Evolutionary conservation across 345 rosid species (phyloP).

Genomic region (Barbarea vulgaris): DNA sequence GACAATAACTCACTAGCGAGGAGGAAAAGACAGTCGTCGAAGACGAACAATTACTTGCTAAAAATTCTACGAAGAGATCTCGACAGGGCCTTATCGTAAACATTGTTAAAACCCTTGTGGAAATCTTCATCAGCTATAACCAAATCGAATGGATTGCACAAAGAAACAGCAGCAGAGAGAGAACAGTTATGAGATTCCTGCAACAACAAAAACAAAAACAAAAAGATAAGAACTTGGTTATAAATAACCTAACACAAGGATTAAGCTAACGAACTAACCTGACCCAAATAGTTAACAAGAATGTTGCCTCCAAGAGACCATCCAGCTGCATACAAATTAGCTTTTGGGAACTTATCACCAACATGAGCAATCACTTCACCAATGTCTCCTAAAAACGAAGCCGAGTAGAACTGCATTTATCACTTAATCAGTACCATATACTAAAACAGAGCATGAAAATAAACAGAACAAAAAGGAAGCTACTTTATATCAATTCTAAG

Average conservation of each 20-base stretch:
- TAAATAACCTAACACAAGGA: neutral
- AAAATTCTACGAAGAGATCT: conserved; percentile 66
- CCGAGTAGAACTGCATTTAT: conserved; percentile 86
- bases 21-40: conserved; percentile 16
- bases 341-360: conserved; percentile 60
- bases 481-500: neutral
- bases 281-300: conserved; percentile 83
- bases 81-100: conserved; percentile 82
- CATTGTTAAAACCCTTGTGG: conserved; percentile 85
- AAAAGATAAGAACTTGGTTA: neutral
- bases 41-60: conserved; percentile 62
- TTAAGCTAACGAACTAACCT: conserved; percentile 46
- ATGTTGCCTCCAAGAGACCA: conserved; percentile 98
- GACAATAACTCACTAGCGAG: conserved; percentile 10
- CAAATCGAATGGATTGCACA: conserved; percentile 96
- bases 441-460: neutral
- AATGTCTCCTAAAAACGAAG: conserved; percentile 89
- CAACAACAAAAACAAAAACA: conserved; percentile 15
- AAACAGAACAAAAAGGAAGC: neutral
- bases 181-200: conserved; percentile 73
- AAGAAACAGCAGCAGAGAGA: conserved; percentile 78
- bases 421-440: conserved; percentile 18
- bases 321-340: conserved; percentile 86
- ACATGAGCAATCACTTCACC: conserved; percentile 68
- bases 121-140: conserved; percentile 90